phyloP scores from a whole-genome alignment of 345 rosid genomes.

The Linum usitatissimum region DNA sequence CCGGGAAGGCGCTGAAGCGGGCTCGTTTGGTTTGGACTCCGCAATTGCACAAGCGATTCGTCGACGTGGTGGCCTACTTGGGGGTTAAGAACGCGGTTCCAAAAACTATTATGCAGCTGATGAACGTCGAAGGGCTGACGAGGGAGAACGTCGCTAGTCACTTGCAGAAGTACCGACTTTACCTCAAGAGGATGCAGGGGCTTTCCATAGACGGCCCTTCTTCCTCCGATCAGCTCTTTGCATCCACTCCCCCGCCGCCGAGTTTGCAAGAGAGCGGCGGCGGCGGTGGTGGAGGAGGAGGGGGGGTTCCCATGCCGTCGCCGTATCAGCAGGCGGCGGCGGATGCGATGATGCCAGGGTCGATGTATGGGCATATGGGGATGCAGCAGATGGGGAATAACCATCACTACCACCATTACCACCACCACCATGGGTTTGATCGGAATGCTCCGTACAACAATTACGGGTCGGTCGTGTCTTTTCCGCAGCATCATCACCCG shows the following conservation, averaged over 20 bases:
- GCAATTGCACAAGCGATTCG: constrained; percentile 90
- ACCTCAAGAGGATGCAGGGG: constrained; percentile 86
- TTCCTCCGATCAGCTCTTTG: constrained; percentile 66
- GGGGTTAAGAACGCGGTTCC: constrained; percentile 96
- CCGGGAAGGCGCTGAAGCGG: constrained; percentile 54
- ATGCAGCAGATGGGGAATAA: constrained; percentile 29
- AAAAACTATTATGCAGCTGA: constrained; percentile 95
- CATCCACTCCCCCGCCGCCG: constrained; percentile 63
- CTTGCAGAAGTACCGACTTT: constrained; percentile 82
- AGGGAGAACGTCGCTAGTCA: constrained; percentile 96
- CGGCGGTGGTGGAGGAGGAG: constrained; percentile 12
- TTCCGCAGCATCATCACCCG: constrained; percentile 27
- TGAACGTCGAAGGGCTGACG: constrained; percentile 94
- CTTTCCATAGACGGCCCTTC: constrained; percentile 46
- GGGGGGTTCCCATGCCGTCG: constrained; percentile 34
- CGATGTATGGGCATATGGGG: constrained; percentile 53
- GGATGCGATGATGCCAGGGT: constrained; percentile 46
- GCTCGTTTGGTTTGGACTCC: constrained; percentile 96
- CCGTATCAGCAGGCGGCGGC: constrained; percentile 32
- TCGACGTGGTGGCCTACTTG: constrained; percentile 76
- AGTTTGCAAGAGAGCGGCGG: constrained; percentile 39
- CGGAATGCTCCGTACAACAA: constrained; percentile 33
- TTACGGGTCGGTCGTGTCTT: constrained; percentile 43
- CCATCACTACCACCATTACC: constrained; percentile 10
- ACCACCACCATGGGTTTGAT: constrained; percentile 33